Conservation (phyloP, 345 rosid species). For the Populus euphratica region DNA sequence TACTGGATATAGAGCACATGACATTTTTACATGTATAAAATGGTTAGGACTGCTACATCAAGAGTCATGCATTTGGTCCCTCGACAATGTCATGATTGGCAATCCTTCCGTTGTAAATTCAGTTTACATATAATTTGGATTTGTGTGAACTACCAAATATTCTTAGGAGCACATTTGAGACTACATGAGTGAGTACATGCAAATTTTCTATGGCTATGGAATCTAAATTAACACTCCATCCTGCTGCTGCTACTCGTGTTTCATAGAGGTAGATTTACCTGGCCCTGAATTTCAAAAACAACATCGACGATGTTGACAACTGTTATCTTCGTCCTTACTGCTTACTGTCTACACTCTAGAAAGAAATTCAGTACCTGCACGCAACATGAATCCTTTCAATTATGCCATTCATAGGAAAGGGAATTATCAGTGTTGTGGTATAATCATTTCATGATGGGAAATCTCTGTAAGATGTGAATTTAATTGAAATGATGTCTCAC, state of each 20-base stretch:
- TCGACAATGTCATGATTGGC: background rate
- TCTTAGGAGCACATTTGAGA: background rate
- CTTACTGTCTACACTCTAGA: slow-evolving; percentile 1
- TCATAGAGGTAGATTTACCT: background rate
- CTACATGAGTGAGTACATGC: slow-evolving; percentile 17
- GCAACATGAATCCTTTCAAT: background rate
- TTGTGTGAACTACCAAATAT: slow-evolving; percentile 5
- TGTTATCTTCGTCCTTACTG: background rate
- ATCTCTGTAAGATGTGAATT: background rate
- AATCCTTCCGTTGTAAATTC: background rate
- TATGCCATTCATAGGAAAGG: background rate
- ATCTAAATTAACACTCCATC: background rate
- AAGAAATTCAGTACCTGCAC: slow-evolving; percentile 22
- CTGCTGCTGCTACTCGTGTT: slow-evolving; percentile 1
- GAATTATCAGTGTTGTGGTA: background rate
- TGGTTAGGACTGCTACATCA: background rate
- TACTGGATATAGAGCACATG: background rate
- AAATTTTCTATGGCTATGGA: slow-evolving; percentile 2
- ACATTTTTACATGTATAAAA: background rate
- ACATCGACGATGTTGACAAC: slow-evolving; percentile 3
- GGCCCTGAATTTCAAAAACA: slow-evolving; percentile 5
- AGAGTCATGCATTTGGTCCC: background rate
- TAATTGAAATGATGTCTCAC: background rate
- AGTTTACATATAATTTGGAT: slow-evolving; percentile 13
- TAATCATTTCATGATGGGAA: background rate